These are phyloP conservation scores for Fusarium armeniacum DNA, from an alignment of 2,329 filamentous ascomycete species.

Conservation along the genomic window DNA sequence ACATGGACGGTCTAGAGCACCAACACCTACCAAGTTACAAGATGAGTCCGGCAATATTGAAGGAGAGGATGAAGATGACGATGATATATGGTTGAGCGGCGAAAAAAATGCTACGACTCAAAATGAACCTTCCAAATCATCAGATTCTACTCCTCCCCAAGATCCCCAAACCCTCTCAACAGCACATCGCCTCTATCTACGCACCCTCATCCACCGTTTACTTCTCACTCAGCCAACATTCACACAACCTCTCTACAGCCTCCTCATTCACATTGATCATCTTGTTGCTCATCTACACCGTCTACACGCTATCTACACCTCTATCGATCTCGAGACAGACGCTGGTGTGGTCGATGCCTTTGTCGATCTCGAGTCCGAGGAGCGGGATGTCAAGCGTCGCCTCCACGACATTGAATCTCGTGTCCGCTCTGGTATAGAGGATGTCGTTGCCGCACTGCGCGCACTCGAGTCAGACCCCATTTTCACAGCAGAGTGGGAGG, in stretches of 20 bases:
- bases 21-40: constrained; percentile 42
- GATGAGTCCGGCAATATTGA: constrained; percentile 23
- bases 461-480: constrained; percentile 60
- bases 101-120: constrained; percentile 23
- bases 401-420: constrained; percentile 73
- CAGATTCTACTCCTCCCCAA: constrained; percentile 58
- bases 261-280: constrained; percentile 83
- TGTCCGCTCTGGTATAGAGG: constrained; percentile 77
- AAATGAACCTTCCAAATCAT: constrained; percentile 45
- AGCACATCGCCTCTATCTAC: constrained; percentile 83
- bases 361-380: constrained; percentile 79
- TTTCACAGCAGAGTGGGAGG: constrained; percentile 62
- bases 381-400: constrained; percentile 74
- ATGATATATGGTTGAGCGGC: constrained; percentile 51
- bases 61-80: constrained; percentile 39
- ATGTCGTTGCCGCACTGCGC: constrained; percentile 71
- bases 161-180: constrained; percentile 88
- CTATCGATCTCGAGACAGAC: constrained; percentile 84
- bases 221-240: constrained; percentile 75
- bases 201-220: constrained; percentile 74
- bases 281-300: constrained; percentile 83
- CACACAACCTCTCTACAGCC: constrained; percentile 73
- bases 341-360: constrained; percentile 84
- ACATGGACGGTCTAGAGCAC: constrained; percentile 42
- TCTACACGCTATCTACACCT: constrained; percentile 81